phyloP scores from a whole-genome alignment of 768 basidiomycete species.

The Clitopilus passeckerianus region DNA sequence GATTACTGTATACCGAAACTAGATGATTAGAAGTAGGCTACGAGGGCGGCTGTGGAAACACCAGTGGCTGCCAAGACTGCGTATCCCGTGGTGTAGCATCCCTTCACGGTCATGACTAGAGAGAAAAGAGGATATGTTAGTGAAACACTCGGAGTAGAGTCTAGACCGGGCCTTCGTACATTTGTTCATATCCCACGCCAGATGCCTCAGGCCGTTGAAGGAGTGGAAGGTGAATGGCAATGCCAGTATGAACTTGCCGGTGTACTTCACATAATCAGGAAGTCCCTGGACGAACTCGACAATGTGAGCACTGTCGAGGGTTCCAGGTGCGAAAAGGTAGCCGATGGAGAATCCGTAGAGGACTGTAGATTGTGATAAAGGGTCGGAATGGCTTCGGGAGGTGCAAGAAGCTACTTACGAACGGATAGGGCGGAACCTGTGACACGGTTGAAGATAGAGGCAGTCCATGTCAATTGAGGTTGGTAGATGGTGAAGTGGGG shows the following conservation, averaged over 20 bases:
- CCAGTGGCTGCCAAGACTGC: constrained; percentile 77
- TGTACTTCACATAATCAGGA: constrained; percentile 73
- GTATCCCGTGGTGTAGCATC: constrained; percentile 79
- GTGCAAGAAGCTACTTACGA: constrained; percentile 45
- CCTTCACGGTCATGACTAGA: constrained; percentile 76
- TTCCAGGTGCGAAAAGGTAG: constrained; percentile 78
- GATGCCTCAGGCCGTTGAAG: constrained; percentile 86
- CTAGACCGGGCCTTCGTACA: constrained; percentile 50
- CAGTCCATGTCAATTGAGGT: constrained; percentile 87
- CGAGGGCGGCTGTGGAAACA: constrained; percentile 66
- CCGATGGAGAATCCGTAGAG: constrained; percentile 86
- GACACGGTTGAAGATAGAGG: constrained; percentile 82
- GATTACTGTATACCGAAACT: too few relatives aligned
- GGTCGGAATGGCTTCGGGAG: background rate
- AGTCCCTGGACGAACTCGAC: constrained; percentile 66
- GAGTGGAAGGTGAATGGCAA: constrained; percentile 89
- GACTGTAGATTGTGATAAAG: constrained; percentile 35
- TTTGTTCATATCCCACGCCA: constrained; percentile 85
- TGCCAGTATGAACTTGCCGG: constrained; percentile 75
- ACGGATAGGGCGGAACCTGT: constrained; percentile 78
- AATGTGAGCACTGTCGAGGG: constrained; percentile 75
- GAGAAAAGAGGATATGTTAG: constrained; percentile 1
- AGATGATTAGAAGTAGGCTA: constrained; percentile 11
- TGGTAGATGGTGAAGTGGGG: constrained; percentile 98
- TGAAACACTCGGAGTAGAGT: background rate